These are phyloP conservation scores for Rubroshorea leprosula DNA, from an alignment of 345 rosid species.

Conservation along the genomic window DNA sequence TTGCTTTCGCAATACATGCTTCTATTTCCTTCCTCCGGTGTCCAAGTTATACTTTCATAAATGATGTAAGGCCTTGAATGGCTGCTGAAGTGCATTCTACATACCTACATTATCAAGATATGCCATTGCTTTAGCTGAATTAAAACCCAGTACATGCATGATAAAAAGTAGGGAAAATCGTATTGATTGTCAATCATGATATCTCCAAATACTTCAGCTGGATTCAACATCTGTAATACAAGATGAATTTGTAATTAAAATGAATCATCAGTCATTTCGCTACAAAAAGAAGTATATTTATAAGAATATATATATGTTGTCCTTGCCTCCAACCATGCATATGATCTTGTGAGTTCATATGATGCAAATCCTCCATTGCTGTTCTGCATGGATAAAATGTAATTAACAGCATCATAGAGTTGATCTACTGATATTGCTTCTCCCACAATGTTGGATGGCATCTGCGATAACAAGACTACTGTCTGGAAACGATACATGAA, in stretches of 20 bases:
- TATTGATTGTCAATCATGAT: conserved; percentile 66
- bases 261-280: background rate
- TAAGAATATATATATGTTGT: too few species aligned
- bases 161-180: conserved; percentile 11
- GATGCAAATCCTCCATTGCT: conserved; percentile 70
- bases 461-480: conserved; percentile 38
- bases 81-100: conserved; percentile 83
- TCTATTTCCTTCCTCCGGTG: conserved; percentile 37
- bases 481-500: conserved; percentile 34
- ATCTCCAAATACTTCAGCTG: conserved; percentile 60
- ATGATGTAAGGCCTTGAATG: conserved; percentile 49
- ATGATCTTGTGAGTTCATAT: conserved; percentile 73
- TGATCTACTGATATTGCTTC: conserved; percentile 31
- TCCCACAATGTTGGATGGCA: conserved; percentile 40
- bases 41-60: conserved; percentile 24
- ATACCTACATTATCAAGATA: conserved; percentile 27
- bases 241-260: background rate
- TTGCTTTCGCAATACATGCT: conserved; percentile 38
- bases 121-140: too few species aligned
- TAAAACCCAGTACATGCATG: too few species aligned
- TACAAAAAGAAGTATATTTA: too few species aligned
- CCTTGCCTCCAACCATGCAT: conserved; percentile 56
- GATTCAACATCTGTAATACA: conserved; percentile 51
- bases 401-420: conserved; percentile 47
- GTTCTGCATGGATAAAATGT: conserved; percentile 57